Percentiles rank a stretch among this genome's conserved stretches.
These are phyloP conservation scores for Macrophomina tecta DNA, from an alignment of 2,329 filamentous ascomycete species.

Conservation along the genomic window DNA sequence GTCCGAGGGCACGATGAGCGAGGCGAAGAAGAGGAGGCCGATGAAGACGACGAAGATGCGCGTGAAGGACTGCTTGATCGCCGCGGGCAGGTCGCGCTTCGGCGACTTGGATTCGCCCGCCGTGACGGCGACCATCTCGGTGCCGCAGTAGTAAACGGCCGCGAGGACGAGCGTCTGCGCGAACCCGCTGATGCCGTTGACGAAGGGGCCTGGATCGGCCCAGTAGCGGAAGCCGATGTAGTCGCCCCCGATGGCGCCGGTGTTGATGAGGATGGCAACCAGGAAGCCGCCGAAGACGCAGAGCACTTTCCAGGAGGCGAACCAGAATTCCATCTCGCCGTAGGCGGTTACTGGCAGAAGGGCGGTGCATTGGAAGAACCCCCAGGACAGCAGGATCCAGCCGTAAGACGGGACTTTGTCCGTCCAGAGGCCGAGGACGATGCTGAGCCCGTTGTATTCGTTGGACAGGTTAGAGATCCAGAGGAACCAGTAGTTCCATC, in stretches of 20 bases:
- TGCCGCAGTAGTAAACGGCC: slow-evolving; percentile 76
- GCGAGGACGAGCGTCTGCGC: slow-evolving; percentile 79
- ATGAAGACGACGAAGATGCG: slow-evolving; percentile 87
- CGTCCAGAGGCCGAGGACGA: slow-evolving; percentile 68
- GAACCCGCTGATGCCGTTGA: slow-evolving; percentile 81
- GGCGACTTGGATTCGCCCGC: slow-evolving; percentile 81
- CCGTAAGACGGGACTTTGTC: slow-evolving; percentile 52
- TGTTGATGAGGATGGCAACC: slow-evolving; percentile 83
- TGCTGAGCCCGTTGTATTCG: slow-evolving; percentile 41
- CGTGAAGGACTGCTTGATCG: slow-evolving; percentile 96
- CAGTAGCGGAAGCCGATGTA: slow-evolving; percentile 85
- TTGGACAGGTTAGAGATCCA: slow-evolving; percentile 64
- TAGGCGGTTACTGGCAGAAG: slow-evolving; percentile 29
- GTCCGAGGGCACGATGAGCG: slow-evolving; percentile 78
- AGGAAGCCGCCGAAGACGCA: slow-evolving; percentile 90
- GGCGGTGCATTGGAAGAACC: slow-evolving; percentile 37
- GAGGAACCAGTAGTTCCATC: slow-evolving; percentile 71
- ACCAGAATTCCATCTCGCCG: slow-evolving; percentile 55
- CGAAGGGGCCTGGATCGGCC: slow-evolving; percentile 78
- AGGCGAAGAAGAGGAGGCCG: slow-evolving; percentile 78
- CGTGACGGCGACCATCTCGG: slow-evolving; percentile 77
- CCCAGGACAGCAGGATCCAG: slow-evolving; percentile 65
- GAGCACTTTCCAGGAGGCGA: slow-evolving; percentile 62
- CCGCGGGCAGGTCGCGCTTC: slow-evolving; percentile 82
- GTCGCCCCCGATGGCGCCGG: slow-evolving; percentile 64